Conservation (phyloP, 139 green algal genomes). For the Chlorella sp. region DNA sequence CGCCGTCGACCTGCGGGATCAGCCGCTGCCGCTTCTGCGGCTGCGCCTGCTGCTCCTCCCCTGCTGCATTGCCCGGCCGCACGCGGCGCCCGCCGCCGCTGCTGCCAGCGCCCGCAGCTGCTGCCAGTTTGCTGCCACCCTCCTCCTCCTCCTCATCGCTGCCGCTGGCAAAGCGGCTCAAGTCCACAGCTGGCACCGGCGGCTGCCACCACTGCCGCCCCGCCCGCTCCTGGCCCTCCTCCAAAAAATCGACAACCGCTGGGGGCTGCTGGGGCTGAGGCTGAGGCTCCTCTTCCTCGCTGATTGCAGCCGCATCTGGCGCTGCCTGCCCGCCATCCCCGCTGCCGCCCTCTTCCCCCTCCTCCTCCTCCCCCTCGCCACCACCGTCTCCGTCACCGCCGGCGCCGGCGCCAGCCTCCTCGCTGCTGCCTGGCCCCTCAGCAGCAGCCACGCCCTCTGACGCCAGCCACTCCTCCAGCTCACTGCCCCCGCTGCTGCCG, state of each 20-base stretch:
- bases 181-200: neutral
- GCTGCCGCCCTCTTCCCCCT: neutral
- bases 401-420: neutral
- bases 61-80: neutral
- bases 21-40: neutral
- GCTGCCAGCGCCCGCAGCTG: neutral
- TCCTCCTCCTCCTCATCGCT: slow-evolving; percentile 24
- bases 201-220: slow-evolving; percentile 17
- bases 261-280: neutral
- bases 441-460: neutral
- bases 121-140: neutral
- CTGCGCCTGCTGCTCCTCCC: neutral
- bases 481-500: slow-evolving; percentile 28
- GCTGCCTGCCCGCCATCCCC: neutral
- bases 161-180: slow-evolving; percentile 42
- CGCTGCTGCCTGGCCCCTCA: neutral
- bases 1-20: slow-evolving; percentile 51
- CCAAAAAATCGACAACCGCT: slow-evolving; percentile 9
- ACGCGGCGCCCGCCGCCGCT: neutral
- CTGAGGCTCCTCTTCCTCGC: neutral
- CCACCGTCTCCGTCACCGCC: neutral
- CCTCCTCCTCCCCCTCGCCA: neutral
- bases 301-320: neutral
- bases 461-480: slow-evolving; percentile 21
- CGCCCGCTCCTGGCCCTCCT: neutral